These are phyloP conservation scores for Helianthus tuberosus DNA, from an alignment of 129 eudicot genomes.

Conservation along the genomic window DNA sequence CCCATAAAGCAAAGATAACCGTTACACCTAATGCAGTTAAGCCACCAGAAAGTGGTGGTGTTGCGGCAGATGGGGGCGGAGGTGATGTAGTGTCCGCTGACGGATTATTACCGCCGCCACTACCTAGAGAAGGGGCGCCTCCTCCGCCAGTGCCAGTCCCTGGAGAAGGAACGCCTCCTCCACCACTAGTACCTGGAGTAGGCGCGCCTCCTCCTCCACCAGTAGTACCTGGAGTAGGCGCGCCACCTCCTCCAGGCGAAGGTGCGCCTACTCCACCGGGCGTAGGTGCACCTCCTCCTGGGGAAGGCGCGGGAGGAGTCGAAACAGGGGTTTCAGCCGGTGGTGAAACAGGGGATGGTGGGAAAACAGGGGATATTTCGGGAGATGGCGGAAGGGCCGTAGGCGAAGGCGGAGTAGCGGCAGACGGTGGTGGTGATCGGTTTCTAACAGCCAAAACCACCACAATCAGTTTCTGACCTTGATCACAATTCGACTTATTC, in stretches of 20 bases:
- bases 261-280: constrained; percentile 13
- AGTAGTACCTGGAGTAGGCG: too few relatives aligned
- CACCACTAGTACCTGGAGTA: too few relatives aligned
- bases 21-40: constrained; percentile 16
- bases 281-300: constrained; percentile 2
- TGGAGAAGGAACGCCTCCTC: too few relatives aligned
- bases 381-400: constrained; percentile 13
- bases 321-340: constrained; percentile 16
- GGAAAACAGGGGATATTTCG: background rate
- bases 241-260: too few relatives aligned
- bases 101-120: constrained; percentile 23
- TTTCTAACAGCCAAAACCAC: constrained; percentile 55
- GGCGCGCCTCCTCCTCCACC: too few relatives aligned
- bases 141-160: too few relatives aligned
- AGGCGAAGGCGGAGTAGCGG: constrained; percentile 33
- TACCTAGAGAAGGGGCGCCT: constrained; percentile 20
- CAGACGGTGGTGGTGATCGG: constrained; percentile 31
- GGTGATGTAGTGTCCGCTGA: constrained; percentile 28
- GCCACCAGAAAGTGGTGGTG: constrained; percentile 15
- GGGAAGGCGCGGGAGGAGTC: background rate
- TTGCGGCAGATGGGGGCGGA: background rate
- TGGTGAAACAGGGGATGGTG: background rate
- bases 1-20: constrained; percentile 14
- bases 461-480: constrained; percentile 61
- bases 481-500: constrained; percentile 54